Evolutionary conservation across 805 yeast species (phyloP), one percentile per base, ranked within the genome.

Genomic region (Danielia reshetovae): DNA sequence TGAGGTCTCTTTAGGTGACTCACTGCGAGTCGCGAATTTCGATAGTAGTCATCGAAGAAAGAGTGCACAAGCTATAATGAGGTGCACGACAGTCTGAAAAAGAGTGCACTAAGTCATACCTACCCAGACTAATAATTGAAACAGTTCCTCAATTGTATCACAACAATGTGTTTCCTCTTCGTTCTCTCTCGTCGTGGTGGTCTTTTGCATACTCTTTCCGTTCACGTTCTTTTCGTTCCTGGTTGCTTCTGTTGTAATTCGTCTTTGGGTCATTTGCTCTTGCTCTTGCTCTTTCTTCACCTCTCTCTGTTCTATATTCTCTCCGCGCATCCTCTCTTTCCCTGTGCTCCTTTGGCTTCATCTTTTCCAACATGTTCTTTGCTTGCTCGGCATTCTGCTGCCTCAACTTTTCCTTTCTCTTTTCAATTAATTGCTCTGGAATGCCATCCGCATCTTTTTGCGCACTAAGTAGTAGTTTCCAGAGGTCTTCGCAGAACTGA

Each of bases 371-470:
- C 32, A 24, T 23, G 12, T 30, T 19, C 16, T 18, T 22, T 25
- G 24, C 35, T 16, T 23, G 35, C 8, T 22, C 24, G 4, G 11
- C 16, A 5, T 22, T 18, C 29, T 31, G 31, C 21, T 24, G 19
- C 35, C 34, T 43, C 16, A 38, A 11, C 18, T 56, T 43, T 24
- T 30, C 38, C 46, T 42, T 42, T 32, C 55, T 35, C 35, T 47
- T 31, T 30, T 49, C 50, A 2, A 60, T 33, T 17, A 70, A 35
- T 32, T 55, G 52, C 14, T 37, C 39, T 0, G 79, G 77, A 9
- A 74, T 60, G 5, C 79, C 80, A 39, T 68, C 66, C 7, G 49
- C 45, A 36, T 68, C 70, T 2, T 55, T 46, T 40, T 72, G 74
- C 2, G 75, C 77, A 23, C 60, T 55, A 3, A 68, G 36, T 29